A percentile compares a stretch with the other conserved stretches of the same genome.
These are phyloP conservation scores for Xylaria digitata DNA, from an alignment of 2,329 filamentous ascomycete species.

Conservation along the genomic window DNA sequence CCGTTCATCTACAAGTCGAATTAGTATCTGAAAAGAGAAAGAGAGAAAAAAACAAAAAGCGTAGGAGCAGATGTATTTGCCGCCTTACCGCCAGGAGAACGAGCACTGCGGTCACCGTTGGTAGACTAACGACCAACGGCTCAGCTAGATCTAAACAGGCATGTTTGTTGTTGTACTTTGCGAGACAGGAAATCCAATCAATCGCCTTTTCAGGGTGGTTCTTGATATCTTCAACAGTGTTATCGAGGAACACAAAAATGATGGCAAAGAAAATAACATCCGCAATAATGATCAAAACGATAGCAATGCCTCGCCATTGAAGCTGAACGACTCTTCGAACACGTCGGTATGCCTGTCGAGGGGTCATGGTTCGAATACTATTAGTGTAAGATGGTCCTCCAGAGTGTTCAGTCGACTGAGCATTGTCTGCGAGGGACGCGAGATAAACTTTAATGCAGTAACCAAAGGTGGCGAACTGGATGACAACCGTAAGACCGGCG, in stretches of 20 bases:
- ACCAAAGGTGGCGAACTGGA: constrained; percentile 76
- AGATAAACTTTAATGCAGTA: constrained; percentile 98
- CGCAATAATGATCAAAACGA: constrained; percentile 88
- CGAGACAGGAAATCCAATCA: constrained; percentile 81
- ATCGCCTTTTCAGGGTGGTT: constrained; percentile 64
- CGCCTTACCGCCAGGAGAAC: constrained; percentile 79
- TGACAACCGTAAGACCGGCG: constrained; percentile 70
- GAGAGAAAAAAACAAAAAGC: too few species aligned
- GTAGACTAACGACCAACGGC: constrained; percentile 75
- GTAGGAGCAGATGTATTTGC: neutral
- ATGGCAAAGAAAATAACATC: constrained; percentile 96
- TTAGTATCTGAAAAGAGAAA: constrained; percentile 25
- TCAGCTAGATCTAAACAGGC: constrained; percentile 72
- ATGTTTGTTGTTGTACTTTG: constrained; percentile 67
- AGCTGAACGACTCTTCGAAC: constrained; percentile 87
- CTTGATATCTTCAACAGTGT: constrained; percentile 70
- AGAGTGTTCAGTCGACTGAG: constrained; percentile 76
- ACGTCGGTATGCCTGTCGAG: constrained; percentile 87
- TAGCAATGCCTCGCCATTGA: constrained; percentile 92
- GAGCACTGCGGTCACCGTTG: constrained; percentile 82
- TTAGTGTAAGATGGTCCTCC: constrained; percentile 79
- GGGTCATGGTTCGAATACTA: constrained; percentile 81
- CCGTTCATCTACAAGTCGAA: constrained; percentile 73
- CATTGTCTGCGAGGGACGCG: constrained; percentile 80
- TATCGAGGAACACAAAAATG: constrained; percentile 89